Evolutionary conservation across 1,139 yeast genomes (phyloP).

Genomic region (Saccharomyces hybrid): DNA sequence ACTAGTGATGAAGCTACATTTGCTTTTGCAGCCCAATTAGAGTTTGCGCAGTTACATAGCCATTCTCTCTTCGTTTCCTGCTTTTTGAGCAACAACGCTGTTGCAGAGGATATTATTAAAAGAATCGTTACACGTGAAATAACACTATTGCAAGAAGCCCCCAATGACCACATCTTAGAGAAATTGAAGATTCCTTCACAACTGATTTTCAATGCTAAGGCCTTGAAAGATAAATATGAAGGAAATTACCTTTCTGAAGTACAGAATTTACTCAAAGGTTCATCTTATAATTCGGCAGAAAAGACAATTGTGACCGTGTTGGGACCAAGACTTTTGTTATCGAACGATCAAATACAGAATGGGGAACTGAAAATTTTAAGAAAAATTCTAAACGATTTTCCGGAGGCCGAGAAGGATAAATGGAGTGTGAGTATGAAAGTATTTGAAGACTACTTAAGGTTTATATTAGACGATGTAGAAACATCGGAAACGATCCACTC

Average conservation of each 20-base stretch:
- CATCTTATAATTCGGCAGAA: slow-evolving; percentile 59
- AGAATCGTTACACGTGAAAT: slow-evolving; percentile 44
- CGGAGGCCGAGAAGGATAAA: slow-evolving; percentile 40
- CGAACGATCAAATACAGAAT: background rate
- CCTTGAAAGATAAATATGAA: slow-evolving; percentile 33
- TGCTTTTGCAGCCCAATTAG: slow-evolving; percentile 49
- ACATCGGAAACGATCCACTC: slow-evolving; percentile 28
- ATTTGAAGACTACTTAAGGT: slow-evolving; percentile 41
- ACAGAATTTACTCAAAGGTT: slow-evolving; percentile 53
- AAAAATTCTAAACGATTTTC: slow-evolving; percentile 41
- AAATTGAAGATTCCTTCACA: slow-evolving; percentile 42
- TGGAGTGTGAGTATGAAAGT: slow-evolving; percentile 60
- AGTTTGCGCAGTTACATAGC: slow-evolving; percentile 42
- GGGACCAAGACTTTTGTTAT: background rate
- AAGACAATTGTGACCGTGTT: slow-evolving; percentile 38
- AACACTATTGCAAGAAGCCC: slow-evolving; percentile 32
- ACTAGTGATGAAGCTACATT: slow-evolving; percentile 38
- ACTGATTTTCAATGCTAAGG: slow-evolving; percentile 46
- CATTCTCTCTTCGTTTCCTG: slow-evolving; percentile 58
- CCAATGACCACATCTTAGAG: slow-evolving; percentile 32
- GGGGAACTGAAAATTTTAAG: background rate
- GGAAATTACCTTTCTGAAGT: slow-evolving; percentile 54
- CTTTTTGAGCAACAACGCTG: slow-evolving; percentile 42
- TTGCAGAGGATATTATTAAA: slow-evolving; percentile 38
- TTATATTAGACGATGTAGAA: slow-evolving; percentile 16